Percentiles rank a stretch among this genome's conserved stretches.
Conservation (phyloP, 2,329 filamentous ascomycete species). For the Drechslera avenae region DNA sequence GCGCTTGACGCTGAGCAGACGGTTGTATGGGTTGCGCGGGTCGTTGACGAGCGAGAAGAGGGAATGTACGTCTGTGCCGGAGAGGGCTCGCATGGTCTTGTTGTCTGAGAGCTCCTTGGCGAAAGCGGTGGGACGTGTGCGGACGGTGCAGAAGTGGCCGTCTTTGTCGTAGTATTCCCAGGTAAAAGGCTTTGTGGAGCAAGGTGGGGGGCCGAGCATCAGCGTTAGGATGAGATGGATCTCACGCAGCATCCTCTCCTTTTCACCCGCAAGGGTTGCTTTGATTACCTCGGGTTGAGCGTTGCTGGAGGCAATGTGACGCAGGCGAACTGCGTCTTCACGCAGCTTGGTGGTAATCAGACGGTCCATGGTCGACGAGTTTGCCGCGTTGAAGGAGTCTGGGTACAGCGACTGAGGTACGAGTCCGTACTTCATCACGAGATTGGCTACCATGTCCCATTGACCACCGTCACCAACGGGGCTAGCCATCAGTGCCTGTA, state of each 20-base stretch:
- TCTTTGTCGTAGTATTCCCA: conserved; percentile 80
- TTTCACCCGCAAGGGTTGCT: conserved; percentile 57
- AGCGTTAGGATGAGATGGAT: conserved; percentile 82
- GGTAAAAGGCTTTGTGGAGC: conserved; percentile 69
- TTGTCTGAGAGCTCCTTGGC: conserved; percentile 68
- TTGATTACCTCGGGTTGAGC: conserved; percentile 45
- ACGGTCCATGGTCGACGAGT: conserved; percentile 70
- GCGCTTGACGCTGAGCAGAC: conserved; percentile 74
- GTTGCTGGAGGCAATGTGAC: conserved; percentile 57
- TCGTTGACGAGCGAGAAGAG: conserved; percentile 87
- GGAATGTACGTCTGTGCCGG: conserved; percentile 64
- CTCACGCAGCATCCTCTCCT: conserved; percentile 77
- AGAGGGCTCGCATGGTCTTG: conserved; percentile 62
- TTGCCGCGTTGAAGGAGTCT: conserved; percentile 78
- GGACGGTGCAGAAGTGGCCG: conserved; percentile 66
- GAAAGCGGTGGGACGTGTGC: conserved; percentile 71
- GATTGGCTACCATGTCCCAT: conserved; percentile 90
- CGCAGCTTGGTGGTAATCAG: conserved; percentile 83
- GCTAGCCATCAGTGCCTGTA: conserved; percentile 70
- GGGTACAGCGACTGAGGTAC: conserved; percentile 82
- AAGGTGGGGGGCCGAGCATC: conserved; percentile 78
- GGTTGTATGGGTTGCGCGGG: conserved; percentile 75
- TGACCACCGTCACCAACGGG: conserved; percentile 83
- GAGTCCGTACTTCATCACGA: conserved; percentile 87
- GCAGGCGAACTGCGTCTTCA: conserved; percentile 78